These are phyloP conservation scores for Lentinula sp. DNA, from an alignment of 768 basidiomycete genomes.

Conservation along the genomic window DNA sequence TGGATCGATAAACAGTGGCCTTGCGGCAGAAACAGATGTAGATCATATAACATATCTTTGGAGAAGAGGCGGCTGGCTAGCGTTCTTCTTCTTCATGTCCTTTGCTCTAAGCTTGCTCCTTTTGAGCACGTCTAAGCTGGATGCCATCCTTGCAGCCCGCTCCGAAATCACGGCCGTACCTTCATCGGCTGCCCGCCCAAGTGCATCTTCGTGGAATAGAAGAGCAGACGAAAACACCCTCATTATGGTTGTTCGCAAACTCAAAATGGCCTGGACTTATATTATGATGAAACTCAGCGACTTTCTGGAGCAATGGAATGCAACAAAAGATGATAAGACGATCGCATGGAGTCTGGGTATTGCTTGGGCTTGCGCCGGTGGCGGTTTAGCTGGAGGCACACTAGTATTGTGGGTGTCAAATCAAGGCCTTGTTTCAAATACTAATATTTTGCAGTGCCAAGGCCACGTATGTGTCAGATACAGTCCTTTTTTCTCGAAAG, in stretches of 20 bases:
- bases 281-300: conserved; percentile 51
- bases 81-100: conserved; percentile 79
- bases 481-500: conserved; percentile 1
- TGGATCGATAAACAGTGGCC: conserved; percentile 77
- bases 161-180: conserved; percentile 62
- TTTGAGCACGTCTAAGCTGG: conserved; percentile 66
- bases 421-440: not conserved
- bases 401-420: conserved; percentile 54
- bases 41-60: conserved; percentile 76
- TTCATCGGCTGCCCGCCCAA: conserved; percentile 30
- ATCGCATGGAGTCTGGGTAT: conserved; percentile 91
- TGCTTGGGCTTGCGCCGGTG: conserved; percentile 90
- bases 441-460: conserved; percentile 26
- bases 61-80: conserved; percentile 86
- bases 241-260: conserved; percentile 18
- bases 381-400: conserved; percentile 83
- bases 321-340: conserved; percentile 75
- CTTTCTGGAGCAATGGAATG: conserved; percentile 69
- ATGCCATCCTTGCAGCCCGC: conserved; percentile 65
- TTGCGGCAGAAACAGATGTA: conserved; percentile 68
- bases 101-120: conserved; percentile 59
- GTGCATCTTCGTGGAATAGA: not conserved
- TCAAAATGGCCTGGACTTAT: conserved; percentile 35
- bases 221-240: conserved; percentile 4
- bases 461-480: conserved; percentile 44